Evolutionary conservation across 1,139 yeast species (phyloP), one percentile per base, ranked within the genome.

Genomic region (Yamadazyma aaseri): DNA sequence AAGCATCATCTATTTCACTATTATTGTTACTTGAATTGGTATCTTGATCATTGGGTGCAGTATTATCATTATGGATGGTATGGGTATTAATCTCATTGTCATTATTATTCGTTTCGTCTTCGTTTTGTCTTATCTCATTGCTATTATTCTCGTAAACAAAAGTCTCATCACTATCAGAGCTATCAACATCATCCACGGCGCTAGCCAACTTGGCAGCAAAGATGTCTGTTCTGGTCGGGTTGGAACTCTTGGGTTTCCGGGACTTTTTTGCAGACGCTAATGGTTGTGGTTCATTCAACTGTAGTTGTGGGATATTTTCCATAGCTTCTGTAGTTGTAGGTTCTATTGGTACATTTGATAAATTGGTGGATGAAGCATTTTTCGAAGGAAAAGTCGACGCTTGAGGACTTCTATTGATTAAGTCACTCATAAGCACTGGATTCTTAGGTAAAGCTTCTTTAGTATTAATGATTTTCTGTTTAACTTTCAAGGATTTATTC

Each of bases 171-270:
- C 90, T 80, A 55, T 87, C 97, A 26, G 90, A 81, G 29, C 84
- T 77, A 40, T 85, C 89, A 17, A 78, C 87, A 49, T 87, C 96
- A 47, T 86, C 96, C 6, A 90, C 95, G 1, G 97, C 97, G 44
- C 89, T 82, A 6, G 97, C 97, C 42, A 90, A 66, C 49, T 84
- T 84, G 1, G 97, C 97, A 9, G 97, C 97, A 60, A 90, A 90
- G 39, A 86, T 80, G 51, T 90, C 97, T 0, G 96, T 92, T 53
- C 89, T 76, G 4, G 95, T 68, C 27, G 62, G 73, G 45, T 45
- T 58, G 28, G 60, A 73, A 45, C 42, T 55, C 35, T 54, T 56
- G n/a, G 36, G 35, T 31, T 48, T 51, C 17, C 35, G 36, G 28
- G 14, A 29, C 9, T 30, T 33, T 28, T 14, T 32, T 18, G 26